Base-by-base conservation (phyloP, 148 eudicot genomes). In the Salicornia ramosissima region DNA sequence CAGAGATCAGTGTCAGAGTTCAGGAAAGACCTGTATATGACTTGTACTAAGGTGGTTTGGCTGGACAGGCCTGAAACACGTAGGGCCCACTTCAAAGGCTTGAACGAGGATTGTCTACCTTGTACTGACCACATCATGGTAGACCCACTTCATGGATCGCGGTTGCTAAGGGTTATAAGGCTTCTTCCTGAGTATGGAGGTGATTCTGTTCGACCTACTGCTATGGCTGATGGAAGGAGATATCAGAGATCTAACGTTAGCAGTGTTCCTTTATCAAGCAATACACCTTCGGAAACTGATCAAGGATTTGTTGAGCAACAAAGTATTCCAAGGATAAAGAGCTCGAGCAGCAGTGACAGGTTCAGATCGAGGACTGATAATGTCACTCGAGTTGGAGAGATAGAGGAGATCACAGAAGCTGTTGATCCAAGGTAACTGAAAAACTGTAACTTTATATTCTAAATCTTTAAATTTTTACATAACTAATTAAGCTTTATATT, bases 131-230 rank as follows among this genome's bases (percentile, higher is more conserved):
- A 74, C 24, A 79, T 90, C 53, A 81, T 88, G 19, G 78, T 85
- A 0, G 84, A 85, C 70, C 96, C 98, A 2, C 76, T 93, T 47
- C 98, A 93, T 75, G 97, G 97, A n/a, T 82, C 86, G 10, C 84
- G 89, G 21, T 76, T 93, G 66, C 67, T 58, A 26, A 75, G 64
- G 45, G 74, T 82, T 30, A 69, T 90, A 19, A 68, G 81, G 18
- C 84, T 88, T 59, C 69, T 93, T 28, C 98, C 96, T 0, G 98
- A 93, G 87, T 90, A 85, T 75, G 83, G 86, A 4, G 90, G 87
- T 19, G 42, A 69, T 19, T 16, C 58, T 10, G 26, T 56, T 21
- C 53, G n/a, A 5, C 9, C 4, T 46, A 50, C 69, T 36, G 45
- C 77, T 56, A 30, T 19, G 8, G 8, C 40, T 30, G 57, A n/a